Percentiles rank a stretch among this genome's conserved stretches.
phyloP scores from a whole-genome alignment of 345 rosid genomes.

The Moricandia moricandioides region DNA sequence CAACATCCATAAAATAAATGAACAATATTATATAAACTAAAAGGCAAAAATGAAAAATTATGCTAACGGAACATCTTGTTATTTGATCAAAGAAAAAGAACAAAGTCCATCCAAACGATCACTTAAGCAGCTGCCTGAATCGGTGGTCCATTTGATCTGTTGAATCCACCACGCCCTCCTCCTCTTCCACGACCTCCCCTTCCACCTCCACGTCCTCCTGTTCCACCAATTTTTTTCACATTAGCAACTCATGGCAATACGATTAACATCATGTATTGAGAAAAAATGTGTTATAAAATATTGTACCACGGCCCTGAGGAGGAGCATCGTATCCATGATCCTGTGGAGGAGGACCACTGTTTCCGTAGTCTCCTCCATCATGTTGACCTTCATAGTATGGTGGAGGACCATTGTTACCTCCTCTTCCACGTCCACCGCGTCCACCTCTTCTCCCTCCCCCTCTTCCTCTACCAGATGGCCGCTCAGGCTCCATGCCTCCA shows the following conservation, averaged over 20 bases:
- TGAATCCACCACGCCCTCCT: constrained; percentile 35
- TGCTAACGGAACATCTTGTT: constrained; percentile 47
- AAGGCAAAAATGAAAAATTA: constrained; percentile 32
- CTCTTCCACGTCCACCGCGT: constrained; percentile 74
- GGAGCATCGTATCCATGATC: constrained; percentile 41
- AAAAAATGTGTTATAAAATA: neutral
- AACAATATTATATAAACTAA: constrained; percentile 27
- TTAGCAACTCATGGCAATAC: neutral
- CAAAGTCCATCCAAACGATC: neutral
- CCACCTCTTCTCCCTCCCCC: constrained; percentile 80
- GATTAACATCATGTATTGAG: neutral
- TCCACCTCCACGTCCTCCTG: constrained; percentile 62
- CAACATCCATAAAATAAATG: constrained; percentile 23
- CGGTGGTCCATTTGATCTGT: constrained; percentile 36
- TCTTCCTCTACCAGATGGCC: constrained; percentile 64
- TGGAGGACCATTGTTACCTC: constrained; percentile 56
- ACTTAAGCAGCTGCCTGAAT: constrained; percentile 30
- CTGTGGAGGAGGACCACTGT: neutral
- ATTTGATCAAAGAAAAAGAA: neutral
- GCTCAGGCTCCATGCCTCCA: constrained; percentile 66
- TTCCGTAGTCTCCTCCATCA: constrained; percentile 51
- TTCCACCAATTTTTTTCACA: neutral
- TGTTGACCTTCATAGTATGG: constrained; percentile 37
- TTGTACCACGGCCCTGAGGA: constrained; percentile 33
- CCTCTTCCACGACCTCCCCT: constrained; percentile 67